phyloP scores from a whole-genome alignment of 225 moss, liverwort and hornwort species.

The Physcomitrellopsis africana region DNA sequence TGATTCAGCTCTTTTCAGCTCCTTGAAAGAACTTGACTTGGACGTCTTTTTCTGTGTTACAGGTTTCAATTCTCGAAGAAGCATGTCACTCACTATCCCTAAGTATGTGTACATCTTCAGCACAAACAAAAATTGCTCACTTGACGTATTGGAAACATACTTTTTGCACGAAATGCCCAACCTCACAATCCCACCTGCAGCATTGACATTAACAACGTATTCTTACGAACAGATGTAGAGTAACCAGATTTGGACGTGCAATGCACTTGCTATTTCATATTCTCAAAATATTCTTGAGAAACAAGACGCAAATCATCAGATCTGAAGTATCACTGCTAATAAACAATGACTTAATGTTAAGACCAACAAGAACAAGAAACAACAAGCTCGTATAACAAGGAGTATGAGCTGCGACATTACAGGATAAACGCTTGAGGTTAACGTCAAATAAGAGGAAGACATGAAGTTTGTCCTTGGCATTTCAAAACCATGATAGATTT shows the following conservation, averaged over 20 bases:
- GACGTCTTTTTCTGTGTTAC: conserved; percentile 44
- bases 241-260: background rate
- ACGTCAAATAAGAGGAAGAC: conserved; percentile 15
- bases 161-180: conserved; percentile 83
- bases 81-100: conserved; percentile 80
- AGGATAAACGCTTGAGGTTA: conserved; percentile 1
- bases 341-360: background rate
- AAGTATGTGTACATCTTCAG: conserved; percentile 93
- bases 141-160: conserved; percentile 91
- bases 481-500: conserved; percentile 1
- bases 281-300: background rate
- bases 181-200: conserved; percentile 86
- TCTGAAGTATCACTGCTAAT: background rate
- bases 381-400: conserved; percentile 17
- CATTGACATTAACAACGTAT: conserved; percentile 52
- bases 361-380: conserved; percentile 7
- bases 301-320: background rate
- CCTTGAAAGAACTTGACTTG: conserved; percentile 34
- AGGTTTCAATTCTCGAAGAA: conserved; percentile 74
- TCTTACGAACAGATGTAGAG: conserved; percentile 16
- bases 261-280: background rate
- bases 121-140: conserved; percentile 92
- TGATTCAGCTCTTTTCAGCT: conserved; percentile 51
- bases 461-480: conserved; percentile 9
- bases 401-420: background rate